Conservation (phyloP, 169 alveolate species). For the Theileria parva region DNA sequence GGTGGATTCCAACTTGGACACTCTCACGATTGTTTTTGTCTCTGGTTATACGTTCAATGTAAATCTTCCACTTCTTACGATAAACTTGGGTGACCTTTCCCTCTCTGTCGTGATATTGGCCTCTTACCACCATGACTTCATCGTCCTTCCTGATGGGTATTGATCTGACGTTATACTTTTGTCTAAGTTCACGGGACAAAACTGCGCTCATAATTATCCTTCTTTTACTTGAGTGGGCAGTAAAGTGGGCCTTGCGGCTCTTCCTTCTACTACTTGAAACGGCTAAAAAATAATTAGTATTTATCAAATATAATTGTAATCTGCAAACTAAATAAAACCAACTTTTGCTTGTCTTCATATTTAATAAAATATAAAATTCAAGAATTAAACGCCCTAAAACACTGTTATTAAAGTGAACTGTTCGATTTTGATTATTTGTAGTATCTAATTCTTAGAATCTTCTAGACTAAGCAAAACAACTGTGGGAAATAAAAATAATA, state of each 20-base stretch:
- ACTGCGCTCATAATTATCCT: conserved; percentile 97
- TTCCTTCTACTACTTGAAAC: conserved; percentile 90
- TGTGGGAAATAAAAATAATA: background rate
- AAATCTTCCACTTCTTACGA: conserved; percentile 96
- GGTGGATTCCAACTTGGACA: conserved; percentile 92
- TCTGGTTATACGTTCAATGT: conserved; percentile 94
- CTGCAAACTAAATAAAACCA: conserved; percentile 4
- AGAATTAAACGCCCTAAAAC: conserved; percentile 1
- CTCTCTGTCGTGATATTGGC: conserved; percentile 94
- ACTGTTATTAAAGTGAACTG: background rate
- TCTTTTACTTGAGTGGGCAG: conserved; percentile 96
- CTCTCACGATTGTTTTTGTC: conserved; percentile 91
- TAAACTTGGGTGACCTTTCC: conserved; percentile 97
- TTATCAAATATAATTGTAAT: background rate
- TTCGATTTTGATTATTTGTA: background rate
- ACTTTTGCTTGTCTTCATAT: conserved; percentile 65
- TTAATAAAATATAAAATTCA: conserved; percentile 19
- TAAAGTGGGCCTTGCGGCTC: conserved; percentile 96
- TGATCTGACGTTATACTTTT: conserved; percentile 93
- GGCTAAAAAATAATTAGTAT: conserved; percentile 54
- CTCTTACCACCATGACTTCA: conserved; percentile 96
- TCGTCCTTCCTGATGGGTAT: conserved; percentile 98
- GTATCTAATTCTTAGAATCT: background rate
- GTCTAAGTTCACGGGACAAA: conserved; percentile 93
- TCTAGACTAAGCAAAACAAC: background rate